phyloP scores from a whole-genome alignment of 2,329 filamentous ascomycete genomes.

The Trichothecium sympodiale region DNA sequence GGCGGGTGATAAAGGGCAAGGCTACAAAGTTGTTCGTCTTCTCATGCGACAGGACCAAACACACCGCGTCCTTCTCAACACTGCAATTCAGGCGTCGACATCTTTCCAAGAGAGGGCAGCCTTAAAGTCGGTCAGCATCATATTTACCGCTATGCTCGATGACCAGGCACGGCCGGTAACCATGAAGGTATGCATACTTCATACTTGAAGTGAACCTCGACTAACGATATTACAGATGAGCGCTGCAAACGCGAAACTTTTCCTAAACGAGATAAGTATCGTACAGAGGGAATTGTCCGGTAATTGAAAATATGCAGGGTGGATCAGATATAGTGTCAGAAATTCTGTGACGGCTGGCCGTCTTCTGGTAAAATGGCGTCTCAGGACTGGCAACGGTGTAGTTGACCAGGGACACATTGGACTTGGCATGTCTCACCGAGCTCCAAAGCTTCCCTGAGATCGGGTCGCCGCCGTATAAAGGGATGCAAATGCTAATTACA shows the following conservation, averaged over 20 bases:
- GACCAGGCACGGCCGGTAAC: conserved; percentile 41
- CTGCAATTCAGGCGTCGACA: conserved; percentile 66
- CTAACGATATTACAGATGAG: conserved; percentile 32
- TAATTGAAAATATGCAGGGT: conserved; percentile 14
- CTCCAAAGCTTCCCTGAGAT: too few relatives aligned
- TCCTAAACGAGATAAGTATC: conserved; percentile 36
- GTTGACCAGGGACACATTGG: too few relatives aligned
- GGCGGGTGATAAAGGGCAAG: conserved; percentile 11
- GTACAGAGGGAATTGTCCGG: conserved; percentile 39
- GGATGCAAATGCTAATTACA: too few relatives aligned
- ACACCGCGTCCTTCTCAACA: conserved; percentile 78
- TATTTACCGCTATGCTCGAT: conserved; percentile 54
- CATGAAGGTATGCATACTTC: conserved; percentile 51
- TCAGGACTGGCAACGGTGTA: too few relatives aligned
- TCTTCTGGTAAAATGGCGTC: too few relatives aligned
- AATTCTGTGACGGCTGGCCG: too few relatives aligned
- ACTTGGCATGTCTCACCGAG: too few relatives aligned
- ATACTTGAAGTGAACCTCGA: too few relatives aligned
- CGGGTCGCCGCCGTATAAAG: too few relatives aligned
- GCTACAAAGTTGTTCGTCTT: conserved; percentile 52
- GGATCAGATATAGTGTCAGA: too few relatives aligned
- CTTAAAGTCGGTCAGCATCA: conserved; percentile 58
- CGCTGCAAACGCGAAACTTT: conserved; percentile 38
- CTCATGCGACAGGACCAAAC: conserved; percentile 89
- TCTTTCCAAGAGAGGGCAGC: conserved; percentile 67